Evolutionary conservation across 371 early-diverging fungal species (phyloP).

Genomic region (Coemansia sp.): DNA sequence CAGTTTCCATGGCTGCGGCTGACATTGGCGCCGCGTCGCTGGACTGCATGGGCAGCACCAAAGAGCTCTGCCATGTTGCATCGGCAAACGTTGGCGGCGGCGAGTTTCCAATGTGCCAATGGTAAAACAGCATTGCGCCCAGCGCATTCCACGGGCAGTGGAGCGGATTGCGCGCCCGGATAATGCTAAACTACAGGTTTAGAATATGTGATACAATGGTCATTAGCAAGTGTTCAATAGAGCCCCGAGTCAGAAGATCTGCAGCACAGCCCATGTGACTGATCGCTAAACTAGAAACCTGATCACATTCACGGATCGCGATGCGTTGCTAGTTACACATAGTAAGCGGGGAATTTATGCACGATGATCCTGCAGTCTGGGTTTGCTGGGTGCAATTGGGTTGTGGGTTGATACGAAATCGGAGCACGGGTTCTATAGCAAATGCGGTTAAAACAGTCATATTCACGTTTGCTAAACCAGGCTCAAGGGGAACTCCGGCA

Average conservation of each 20-base stretch:
- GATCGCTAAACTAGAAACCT: neutral
- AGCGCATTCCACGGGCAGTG: conserved; percentile 44
- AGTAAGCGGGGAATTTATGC: neutral
- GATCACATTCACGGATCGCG: neutral
- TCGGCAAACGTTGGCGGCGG: conserved; percentile 36
- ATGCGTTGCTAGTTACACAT: neutral
- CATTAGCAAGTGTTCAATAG: neutral
- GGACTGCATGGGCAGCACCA: conserved; percentile 20
- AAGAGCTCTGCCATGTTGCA: conserved; percentile 28
- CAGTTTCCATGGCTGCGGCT: conserved; percentile 11
- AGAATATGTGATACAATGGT: neutral
- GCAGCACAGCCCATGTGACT: neutral
- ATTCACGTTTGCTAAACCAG: too few relatives aligned
- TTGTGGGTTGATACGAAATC: too few relatives aligned
- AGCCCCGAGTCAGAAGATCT: neutral
- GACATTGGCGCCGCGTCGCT: neutral
- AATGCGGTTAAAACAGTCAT: too few relatives aligned
- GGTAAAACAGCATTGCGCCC: conserved; percentile 37
- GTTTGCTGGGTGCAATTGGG: neutral
- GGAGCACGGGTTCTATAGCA: too few relatives aligned
- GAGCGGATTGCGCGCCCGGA: conserved; percentile 44
- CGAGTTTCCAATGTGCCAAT: conserved; percentile 37
- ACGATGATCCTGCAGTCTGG: neutral
- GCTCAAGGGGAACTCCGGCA: too few relatives aligned
- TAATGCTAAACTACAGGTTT: conserved; percentile 46